A percentile compares a stretch with the other conserved stretches of the same genome.
Conservation (phyloP, 2,329 filamentous ascomycete species). For the Aspergillus sp. region DNA sequence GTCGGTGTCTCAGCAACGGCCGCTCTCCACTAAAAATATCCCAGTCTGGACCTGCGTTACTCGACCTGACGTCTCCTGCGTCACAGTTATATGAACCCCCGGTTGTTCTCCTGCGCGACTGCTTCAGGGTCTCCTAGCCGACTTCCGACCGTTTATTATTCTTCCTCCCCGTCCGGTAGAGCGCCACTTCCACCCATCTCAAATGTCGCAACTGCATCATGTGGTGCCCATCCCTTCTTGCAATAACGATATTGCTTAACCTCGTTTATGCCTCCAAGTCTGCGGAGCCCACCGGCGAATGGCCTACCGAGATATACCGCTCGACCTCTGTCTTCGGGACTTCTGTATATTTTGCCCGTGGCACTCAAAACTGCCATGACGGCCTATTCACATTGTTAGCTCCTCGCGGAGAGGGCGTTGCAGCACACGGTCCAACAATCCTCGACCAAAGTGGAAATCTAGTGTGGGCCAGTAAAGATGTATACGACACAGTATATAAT, state of each 20-base stretch:
- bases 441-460: slow-evolving; percentile 46
- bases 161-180: neutral
- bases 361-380: slow-evolving; percentile 37
- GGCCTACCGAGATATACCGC: slow-evolving; percentile 27
- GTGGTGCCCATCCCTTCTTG: neutral
- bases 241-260: slow-evolving; percentile 7
- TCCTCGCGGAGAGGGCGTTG: slow-evolving; percentile 35
- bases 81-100: neutral
- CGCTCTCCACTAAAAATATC: neutral
- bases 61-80: neutral
- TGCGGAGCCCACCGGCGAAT: slow-evolving; percentile 20
- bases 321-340: slow-evolving; percentile 26
- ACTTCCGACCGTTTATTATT: neutral
- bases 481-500: slow-evolving; percentile 45
- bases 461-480: slow-evolving; percentile 44
- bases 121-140: neutral
- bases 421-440: slow-evolving; percentile 44
- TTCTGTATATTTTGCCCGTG: slow-evolving; percentile 25
- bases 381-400: slow-evolving; percentile 42
- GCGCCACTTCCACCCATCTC: neutral
- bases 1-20: neutral
- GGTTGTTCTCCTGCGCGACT: neutral
- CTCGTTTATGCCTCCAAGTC: slow-evolving; percentile 11
- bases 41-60: neutral
- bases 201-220: slow-evolving; percentile 2